A percentile compares a stretch with the other conserved stretches of the same genome.
Evolutionary conservation across 768 basidiomycete genomes (phyloP).

Genomic region (Rickenella mellea): DNA sequence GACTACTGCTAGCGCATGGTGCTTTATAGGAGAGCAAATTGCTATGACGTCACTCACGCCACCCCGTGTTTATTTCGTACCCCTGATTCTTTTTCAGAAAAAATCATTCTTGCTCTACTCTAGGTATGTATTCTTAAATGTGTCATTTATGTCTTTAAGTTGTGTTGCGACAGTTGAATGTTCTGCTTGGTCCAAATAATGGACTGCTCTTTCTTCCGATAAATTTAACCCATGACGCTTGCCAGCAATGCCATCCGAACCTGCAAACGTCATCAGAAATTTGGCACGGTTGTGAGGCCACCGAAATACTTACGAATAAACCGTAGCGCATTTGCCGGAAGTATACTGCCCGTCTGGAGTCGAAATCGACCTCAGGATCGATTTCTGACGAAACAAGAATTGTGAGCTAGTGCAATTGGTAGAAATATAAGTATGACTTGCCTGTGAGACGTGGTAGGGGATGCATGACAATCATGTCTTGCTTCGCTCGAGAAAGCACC

Average conservation of each 20-base stretch:
- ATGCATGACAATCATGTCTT: slow-evolving; percentile 98
- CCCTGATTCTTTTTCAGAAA: too few species aligned
- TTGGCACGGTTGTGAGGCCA: neutral
- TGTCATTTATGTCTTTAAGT: too few species aligned
- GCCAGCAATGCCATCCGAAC: slow-evolving; percentile 76
- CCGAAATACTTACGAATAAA: slow-evolving; percentile 68
- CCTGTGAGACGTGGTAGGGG: slow-evolving; percentile 92
- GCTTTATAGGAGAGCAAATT: too few species aligned
- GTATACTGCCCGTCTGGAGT: slow-evolving; percentile 87
- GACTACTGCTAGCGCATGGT: too few species aligned
- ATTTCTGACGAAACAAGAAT: slow-evolving; percentile 73
- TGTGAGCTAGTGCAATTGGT: slow-evolving; percentile 7
- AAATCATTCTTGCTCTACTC: too few species aligned
- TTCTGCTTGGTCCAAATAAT: too few species aligned
- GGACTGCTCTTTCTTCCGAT: too few species aligned
- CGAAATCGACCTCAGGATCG: slow-evolving; percentile 96
- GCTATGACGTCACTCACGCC: too few species aligned
- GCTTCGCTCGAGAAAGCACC: slow-evolving; percentile 85
- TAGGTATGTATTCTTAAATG: too few species aligned
- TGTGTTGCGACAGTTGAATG: too few species aligned
- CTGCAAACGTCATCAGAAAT: slow-evolving; percentile 22
- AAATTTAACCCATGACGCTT: slow-evolving; percentile 40
- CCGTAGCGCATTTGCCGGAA: slow-evolving; percentile 99
- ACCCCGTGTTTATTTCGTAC: too few species aligned
- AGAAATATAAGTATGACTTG: slow-evolving; percentile 20